phyloP scores from a whole-genome alignment of 2,329 filamentous ascomycete genomes.

The Elsinoe batatas region DNA sequence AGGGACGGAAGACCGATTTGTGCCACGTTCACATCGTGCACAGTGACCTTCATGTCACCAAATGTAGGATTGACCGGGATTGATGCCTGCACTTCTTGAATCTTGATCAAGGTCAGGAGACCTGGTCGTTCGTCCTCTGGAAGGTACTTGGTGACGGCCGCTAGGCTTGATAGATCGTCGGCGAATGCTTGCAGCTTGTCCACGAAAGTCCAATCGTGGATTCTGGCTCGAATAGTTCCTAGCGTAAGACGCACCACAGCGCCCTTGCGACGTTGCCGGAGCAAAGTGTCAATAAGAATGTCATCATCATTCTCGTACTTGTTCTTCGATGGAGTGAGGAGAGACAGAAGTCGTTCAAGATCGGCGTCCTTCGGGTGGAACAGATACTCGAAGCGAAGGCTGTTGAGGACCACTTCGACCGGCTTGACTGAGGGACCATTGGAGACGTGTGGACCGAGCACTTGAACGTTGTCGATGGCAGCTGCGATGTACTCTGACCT shows the following conservation, averaged over 20 bases:
- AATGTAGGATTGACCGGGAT: constrained; percentile 59
- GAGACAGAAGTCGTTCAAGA: constrained; percentile 67
- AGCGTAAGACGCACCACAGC: constrained; percentile 65
- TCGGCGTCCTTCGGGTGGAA: constrained; percentile 66
- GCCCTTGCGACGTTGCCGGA: constrained; percentile 78
- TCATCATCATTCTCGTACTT: constrained; percentile 86
- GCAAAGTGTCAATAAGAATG: constrained; percentile 83
- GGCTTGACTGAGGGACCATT: constrained; percentile 27
- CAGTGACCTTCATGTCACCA: constrained; percentile 50
- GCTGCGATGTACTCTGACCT: constrained; percentile 63
- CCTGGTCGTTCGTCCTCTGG: constrained; percentile 93
- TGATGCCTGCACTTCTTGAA: constrained; percentile 53
- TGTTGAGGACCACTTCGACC: constrained; percentile 46
- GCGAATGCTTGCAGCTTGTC: constrained; percentile 59
- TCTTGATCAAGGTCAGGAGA: constrained; percentile 60
- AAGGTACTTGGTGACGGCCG: constrained; percentile 84
- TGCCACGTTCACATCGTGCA: constrained; percentile 58
- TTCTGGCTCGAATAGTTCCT: constrained; percentile 51
- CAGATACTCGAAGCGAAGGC: constrained; percentile 63
- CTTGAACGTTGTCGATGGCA: constrained; percentile 61
- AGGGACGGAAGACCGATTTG: constrained; percentile 80
- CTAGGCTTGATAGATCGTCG: constrained; percentile 70
- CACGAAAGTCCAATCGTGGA: constrained; percentile 56
- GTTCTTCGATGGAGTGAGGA: constrained; percentile 86
- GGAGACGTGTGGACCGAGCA: constrained; percentile 55